These are phyloP conservation scores for Cicer bijugum DNA, from an alignment of 306 rosid genomes.

Conservation along the genomic window DNA sequence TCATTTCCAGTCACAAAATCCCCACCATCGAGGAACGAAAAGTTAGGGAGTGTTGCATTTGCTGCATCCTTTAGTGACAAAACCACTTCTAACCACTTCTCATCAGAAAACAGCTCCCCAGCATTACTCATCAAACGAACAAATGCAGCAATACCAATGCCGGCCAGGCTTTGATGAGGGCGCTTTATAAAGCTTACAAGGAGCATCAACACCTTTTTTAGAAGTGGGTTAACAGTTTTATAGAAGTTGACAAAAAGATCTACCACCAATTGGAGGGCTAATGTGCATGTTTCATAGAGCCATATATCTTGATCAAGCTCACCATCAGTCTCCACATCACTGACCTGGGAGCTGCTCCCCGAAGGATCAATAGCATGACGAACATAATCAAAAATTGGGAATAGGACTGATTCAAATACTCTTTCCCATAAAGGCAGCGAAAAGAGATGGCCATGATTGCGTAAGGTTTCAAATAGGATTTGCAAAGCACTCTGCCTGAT, in stretches of 20 bases:
- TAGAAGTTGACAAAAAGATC: slow-evolving; percentile 98
- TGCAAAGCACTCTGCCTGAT: slow-evolving; percentile 96
- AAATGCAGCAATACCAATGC: slow-evolving; percentile 98
- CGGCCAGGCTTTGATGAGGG: slow-evolving; percentile 99
- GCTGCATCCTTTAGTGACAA: slow-evolving; percentile 84
- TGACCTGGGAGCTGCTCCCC: slow-evolving; percentile 62
- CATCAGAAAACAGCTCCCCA: slow-evolving; percentile 90
- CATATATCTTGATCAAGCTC: slow-evolving; percentile 99
- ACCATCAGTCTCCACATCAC: slow-evolving; percentile 58
- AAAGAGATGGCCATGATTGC: slow-evolving; percentile 97
- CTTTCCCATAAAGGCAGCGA: slow-evolving; percentile 95
- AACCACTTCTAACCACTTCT: slow-evolving; percentile 97
- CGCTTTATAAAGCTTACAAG: slow-evolving; percentile 91
- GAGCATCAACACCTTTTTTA: slow-evolving; percentile 89
- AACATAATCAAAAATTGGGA: slow-evolving; percentile 97
- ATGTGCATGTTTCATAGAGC: slow-evolving; percentile 97
- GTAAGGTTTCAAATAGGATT: slow-evolving; percentile 92
- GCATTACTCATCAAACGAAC: slow-evolving; percentile 99
- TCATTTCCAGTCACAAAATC: slow-evolving; percentile 47
- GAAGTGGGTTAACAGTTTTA: slow-evolving; percentile 82
- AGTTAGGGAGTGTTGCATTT: slow-evolving; percentile 84
- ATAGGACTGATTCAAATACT: slow-evolving; percentile 92
- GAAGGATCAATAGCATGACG: slow-evolving; percentile 99
- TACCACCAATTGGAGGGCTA: slow-evolving; percentile 95
- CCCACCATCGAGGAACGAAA: slow-evolving; percentile 64